These are phyloP conservation scores for Crithidia sp. DNA, from an alignment of 208 protist genomes.

Conservation along the genomic window DNA sequence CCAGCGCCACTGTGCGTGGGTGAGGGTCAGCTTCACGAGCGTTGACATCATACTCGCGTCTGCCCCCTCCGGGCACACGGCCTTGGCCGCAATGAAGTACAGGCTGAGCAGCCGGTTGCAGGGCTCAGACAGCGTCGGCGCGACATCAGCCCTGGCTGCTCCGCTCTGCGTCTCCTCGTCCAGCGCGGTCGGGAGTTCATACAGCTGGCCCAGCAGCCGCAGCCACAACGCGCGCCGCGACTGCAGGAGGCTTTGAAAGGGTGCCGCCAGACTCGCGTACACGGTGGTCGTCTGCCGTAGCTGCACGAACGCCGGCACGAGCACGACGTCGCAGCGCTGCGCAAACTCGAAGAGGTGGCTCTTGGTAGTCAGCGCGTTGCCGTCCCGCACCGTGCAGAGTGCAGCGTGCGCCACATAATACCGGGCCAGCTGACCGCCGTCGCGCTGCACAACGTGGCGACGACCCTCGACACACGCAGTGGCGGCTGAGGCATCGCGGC, in stretches of 20 bases:
- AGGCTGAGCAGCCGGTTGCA: conserved; percentile 61
- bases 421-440: conserved; percentile 58
- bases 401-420: conserved; percentile 48
- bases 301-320: conserved; percentile 42
- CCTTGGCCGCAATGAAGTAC: conserved; percentile 80
- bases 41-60: conserved; percentile 79
- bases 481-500: background rate
- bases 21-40: conserved; percentile 69
- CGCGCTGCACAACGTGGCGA: conserved; percentile 57
- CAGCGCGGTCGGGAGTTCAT: conserved; percentile 18
- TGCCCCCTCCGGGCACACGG: conserved; percentile 41
- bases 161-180: background rate
- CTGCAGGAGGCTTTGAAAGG: conserved; percentile 23
- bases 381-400: conserved; percentile 49
- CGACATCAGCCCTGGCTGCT: background rate
- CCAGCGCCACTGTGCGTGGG: conserved; percentile 63
- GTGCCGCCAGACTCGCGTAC: conserved; percentile 4
- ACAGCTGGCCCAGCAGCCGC: conserved; percentile 20
- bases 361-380: conserved; percentile 32
- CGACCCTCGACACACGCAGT: background rate
- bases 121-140: conserved; percentile 51
- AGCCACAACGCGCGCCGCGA: conserved; percentile 42
- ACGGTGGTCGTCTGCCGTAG: conserved; percentile 28
- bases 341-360: conserved; percentile 66
- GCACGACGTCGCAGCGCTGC: conserved; percentile 67